Evolutionary conservation across 1,284 basidiomycete species (phyloP), one percentile per base, ranked within the genome.

Genomic region (Wallemia mellicola): DNA sequence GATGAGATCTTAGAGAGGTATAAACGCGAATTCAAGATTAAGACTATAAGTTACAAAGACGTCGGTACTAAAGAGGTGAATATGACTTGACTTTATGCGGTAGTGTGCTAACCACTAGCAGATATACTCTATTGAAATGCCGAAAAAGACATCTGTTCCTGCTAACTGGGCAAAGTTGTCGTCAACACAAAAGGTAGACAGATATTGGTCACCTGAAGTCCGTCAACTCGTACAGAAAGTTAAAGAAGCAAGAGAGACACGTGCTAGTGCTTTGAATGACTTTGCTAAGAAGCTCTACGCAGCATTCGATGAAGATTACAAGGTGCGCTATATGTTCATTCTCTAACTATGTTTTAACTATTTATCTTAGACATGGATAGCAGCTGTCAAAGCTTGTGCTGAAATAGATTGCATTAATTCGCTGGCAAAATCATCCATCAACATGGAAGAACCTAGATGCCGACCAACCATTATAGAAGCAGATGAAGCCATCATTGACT

Each of bases 351-450:
- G n/a, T n/a, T n/a, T n/a, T n/a, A n/a, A n/a, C n/a, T n/a, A n/a
- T n/a, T n/a, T n/a, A n/a, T n/a, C n/a, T n/a, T n/a, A n/a, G 19
- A 63, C 59, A 2, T 68, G 65, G 64, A 61, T 67, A 57, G 26
- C 58, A 27, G 67, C 68, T 1, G 67, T 73, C 63, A 69, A 62
- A 79, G 85, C 56, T 73, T 86, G 64, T 78, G 89, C 59, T 80
- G 95, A 73, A 71, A 73, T 98, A 25, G 94, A 99, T 70, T 98
- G 94, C 69, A 73, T 99, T 28, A 79, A 94, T 66, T 89, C 86
- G 64, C 73, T 99, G 58, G 84, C 92, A 5, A 91, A 89, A 70
- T 78, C 89, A 0, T 95, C 91, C 1, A 70, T 74, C 28, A 85
- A 86, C 14, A 78, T 99, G 59, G 91, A 89, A 55, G 86, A 92